Evolutionary conservation across 768 basidiomycete species (phyloP).

Genomic region (Auriscalpium orientale): DNA sequence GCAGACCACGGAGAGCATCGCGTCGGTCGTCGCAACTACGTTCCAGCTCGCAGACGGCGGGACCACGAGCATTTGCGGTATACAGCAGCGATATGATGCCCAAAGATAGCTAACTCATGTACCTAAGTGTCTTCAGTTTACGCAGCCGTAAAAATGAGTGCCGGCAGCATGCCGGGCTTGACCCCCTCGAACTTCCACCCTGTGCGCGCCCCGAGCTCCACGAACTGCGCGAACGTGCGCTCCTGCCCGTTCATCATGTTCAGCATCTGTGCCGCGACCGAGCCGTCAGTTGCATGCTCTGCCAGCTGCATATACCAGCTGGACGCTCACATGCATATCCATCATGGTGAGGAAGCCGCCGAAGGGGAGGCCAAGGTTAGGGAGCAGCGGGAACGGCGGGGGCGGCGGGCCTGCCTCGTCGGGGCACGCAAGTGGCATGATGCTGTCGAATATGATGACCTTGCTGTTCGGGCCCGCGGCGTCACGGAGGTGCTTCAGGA

Average conservation of each 20-base stretch:
- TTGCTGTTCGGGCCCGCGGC: conserved; percentile 15
- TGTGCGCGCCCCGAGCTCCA: conserved; percentile 7
- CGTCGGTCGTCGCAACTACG: no score
- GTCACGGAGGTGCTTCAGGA: conserved; percentile 16
- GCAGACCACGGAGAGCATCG: no score
- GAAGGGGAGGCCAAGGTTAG: conserved; percentile 1
- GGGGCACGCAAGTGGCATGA: conserved; percentile 12
- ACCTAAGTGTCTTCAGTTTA: not conserved
- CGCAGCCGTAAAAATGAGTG: not conserved
- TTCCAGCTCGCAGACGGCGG: no score
- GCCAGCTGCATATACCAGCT: not conserved
- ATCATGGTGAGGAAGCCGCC: conserved; percentile 2
- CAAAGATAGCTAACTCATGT: no score
- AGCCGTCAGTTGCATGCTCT: not conserved
- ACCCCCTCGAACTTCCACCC: not conserved
- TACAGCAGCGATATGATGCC: no score
- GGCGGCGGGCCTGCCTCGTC: not conserved
- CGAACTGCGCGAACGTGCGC: conserved; percentile 21
- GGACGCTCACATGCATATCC: conserved; percentile 1
- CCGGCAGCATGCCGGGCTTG: not conserved
- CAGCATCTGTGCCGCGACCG: conserved; percentile 9
- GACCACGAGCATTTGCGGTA: no score
- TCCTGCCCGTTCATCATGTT: conserved; percentile 11
- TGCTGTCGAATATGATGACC: conserved; percentile 17
- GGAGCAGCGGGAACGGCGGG: conserved; percentile 5